These are phyloP conservation scores for Panaeolus cyanescens DNA, from an alignment of 768 basidiomycete species.

Conservation along the genomic window DNA sequence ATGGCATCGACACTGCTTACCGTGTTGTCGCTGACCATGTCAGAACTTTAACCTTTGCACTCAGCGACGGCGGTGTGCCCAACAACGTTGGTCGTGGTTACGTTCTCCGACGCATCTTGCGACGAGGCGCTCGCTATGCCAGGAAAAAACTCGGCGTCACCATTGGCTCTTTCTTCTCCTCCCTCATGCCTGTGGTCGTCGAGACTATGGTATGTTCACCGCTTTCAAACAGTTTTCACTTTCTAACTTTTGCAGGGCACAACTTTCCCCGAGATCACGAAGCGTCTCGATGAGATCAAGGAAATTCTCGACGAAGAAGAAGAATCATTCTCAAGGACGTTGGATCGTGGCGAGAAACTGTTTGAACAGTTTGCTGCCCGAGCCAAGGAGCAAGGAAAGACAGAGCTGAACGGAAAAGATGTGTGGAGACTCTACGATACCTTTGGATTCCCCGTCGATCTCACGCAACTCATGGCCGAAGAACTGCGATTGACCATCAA, in stretches of 20 bases:
- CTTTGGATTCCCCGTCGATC: conserved; percentile 96
- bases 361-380: conserved; percentile 85
- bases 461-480: conserved; percentile 97
- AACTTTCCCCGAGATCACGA: conserved; percentile 92
- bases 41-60: conserved; percentile 90
- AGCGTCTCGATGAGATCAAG: conserved; percentile 79
- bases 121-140: conserved; percentile 94
- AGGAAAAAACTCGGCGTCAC: conserved; percentile 92
- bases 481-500: conserved; percentile 86
- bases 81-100: conserved; percentile 97
- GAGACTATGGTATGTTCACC: conserved; percentile 75
- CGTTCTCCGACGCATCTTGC: conserved; percentile 90
- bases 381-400: conserved; percentile 62
- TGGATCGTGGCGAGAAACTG: conserved; percentile 94
- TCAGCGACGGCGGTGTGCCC: conserved; percentile 96
- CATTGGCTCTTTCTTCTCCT: conserved; percentile 95
- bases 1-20: conserved; percentile 97
- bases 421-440: conserved; percentile 99
- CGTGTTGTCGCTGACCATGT: conserved; percentile 97
- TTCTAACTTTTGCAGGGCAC: conserved; percentile 53
- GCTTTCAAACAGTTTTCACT: neutral
- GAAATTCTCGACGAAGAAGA: conserved; percentile 98
- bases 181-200: conserved; percentile 85
- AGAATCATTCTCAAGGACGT: conserved; percentile 94
- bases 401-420: conserved; percentile 83